Base-by-base conservation (phyloP, 1,139 yeast genomes). In the Yamadazyma mexicana region DNA sequence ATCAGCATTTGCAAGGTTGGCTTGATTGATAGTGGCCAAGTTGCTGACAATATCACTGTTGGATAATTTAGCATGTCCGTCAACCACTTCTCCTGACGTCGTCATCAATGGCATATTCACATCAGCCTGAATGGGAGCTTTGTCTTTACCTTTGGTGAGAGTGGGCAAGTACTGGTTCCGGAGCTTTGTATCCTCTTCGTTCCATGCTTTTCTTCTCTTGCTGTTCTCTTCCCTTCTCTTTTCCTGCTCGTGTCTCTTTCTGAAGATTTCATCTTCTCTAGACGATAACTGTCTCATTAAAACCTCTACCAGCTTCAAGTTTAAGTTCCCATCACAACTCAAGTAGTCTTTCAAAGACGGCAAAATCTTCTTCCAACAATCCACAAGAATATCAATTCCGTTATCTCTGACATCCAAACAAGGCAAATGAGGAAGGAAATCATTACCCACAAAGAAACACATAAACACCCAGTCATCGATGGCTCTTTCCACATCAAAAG, bases 391-490 rank as follows among this genome's bases (percentile, higher is more conserved):
- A 56, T 91, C 97, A 54, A 92, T 87, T 51, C 96, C 92, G 55
- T 88, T 87, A 61, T 94, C 98, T 51, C 98, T 79, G 33, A 92
- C 97, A 57, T 92, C 97, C 46, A 94, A 73, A 38, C 95, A 83
- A 5, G 99, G 98, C 49, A 94, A 69, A 64, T 92, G 98, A 2
- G 99, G 99, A 56, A 94, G 72, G 73, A 94, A 94, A 79, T 94
- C 99, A 59, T 94, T 94, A 61, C 99, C 99, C 43, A 92, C 95
- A 59, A 94, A 94, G 69, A 94, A 94, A 75, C 98, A 92, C 91
- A 94, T 85, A 52, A 94, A 94, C 14, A 94, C 91, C 98, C 98
- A 94, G 65, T 94, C 99, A 59, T 94, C 99, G 45, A 94, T 83
- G 2, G 98, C 97, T 43, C 98, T 75, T 64, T 94, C 99, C 45